Evolutionary conservation across 169 alveolate species (phyloP).

Genomic region (Plasmodium malariae): DNA sequence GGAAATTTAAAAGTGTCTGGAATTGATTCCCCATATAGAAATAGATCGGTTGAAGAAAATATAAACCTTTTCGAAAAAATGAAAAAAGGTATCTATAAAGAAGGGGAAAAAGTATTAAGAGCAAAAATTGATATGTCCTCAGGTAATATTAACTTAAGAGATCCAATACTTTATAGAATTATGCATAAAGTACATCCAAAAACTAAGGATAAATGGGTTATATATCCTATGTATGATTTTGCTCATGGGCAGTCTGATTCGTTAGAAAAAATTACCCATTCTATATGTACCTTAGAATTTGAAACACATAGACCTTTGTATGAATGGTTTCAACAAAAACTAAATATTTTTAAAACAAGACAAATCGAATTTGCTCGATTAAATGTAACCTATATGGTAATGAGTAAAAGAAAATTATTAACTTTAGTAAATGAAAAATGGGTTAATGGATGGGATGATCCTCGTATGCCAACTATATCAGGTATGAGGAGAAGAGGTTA

Average conservation of each 20-base stretch:
- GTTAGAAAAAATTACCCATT: constrained; percentile 97
- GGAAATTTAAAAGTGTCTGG: constrained; percentile 92
- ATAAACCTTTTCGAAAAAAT: constrained; percentile 95
- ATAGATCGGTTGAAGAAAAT: constrained; percentile 97
- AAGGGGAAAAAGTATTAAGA: constrained; percentile 96
- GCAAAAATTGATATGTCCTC: constrained; percentile 98
- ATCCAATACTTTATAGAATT: constrained; percentile 96
- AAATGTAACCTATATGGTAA: constrained; percentile 96
- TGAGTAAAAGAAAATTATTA: constrained; percentile 95
- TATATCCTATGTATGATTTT: constrained; percentile 99
- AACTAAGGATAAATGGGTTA: constrained; percentile 98
- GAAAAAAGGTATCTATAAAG: constrained; percentile 96
- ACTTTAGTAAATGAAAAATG: constrained; percentile 92
- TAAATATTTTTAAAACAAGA: constrained; percentile 87
- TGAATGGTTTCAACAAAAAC: constrained; percentile 97
- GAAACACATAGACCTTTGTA: constrained; percentile 98
- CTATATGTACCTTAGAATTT: constrained; percentile 99
- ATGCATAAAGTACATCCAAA: constrained; percentile 95
- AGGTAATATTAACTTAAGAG: constrained; percentile 98
- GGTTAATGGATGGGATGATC: constrained; percentile 99
- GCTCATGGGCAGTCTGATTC: constrained; percentile 99
- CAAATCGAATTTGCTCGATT: constrained; percentile 98
- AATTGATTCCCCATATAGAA: constrained; percentile 93
- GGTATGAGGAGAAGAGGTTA: constrained; percentile 98
- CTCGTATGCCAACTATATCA: constrained; percentile 98